phyloP scores from a whole-genome alignment of 306 rosid species.

The Lathyrus sativus region DNA sequence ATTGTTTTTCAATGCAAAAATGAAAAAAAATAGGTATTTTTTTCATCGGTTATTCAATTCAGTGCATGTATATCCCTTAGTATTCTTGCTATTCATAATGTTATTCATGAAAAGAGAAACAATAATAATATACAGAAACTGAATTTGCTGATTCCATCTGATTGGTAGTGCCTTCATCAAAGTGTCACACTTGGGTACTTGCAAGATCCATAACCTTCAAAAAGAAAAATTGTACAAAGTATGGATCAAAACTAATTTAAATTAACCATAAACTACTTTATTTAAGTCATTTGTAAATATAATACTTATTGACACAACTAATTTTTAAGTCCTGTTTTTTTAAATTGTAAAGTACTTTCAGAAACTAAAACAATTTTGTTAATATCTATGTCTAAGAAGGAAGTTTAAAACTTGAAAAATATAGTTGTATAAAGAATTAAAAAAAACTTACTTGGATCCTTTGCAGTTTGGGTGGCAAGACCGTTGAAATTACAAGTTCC shows the following conservation, averaged over 20 bases:
- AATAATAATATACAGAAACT: conserved; percentile 9
- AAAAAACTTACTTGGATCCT: conserved; percentile 70
- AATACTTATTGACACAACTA: too few relatives aligned
- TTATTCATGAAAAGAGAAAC: background rate
- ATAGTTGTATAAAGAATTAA: background rate
- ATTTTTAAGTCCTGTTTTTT: too few relatives aligned
- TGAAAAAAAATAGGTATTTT: background rate
- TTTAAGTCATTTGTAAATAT: too few relatives aligned
- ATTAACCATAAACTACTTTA: too few relatives aligned
- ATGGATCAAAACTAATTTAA: background rate
- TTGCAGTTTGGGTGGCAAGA: conserved; percentile 58
- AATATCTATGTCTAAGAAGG: too few relatives aligned
- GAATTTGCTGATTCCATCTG: background rate
- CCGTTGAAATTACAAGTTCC: conserved; percentile 76
- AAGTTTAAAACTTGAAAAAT: background rate
- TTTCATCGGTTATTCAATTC: background rate
- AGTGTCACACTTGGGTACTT: conserved; percentile 67
- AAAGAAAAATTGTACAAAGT: background rate
- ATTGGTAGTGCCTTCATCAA: conserved; percentile 35
- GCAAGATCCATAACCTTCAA: conserved; percentile 79
- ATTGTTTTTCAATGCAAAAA: background rate
- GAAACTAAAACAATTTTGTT: too few relatives aligned
- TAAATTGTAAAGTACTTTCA: too few relatives aligned
- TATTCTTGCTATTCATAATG: background rate
- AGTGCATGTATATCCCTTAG: background rate